Conservation (phyloP, 2,329 filamentous ascomycete genomes). For the Ophiostoma sp. region DNA sequence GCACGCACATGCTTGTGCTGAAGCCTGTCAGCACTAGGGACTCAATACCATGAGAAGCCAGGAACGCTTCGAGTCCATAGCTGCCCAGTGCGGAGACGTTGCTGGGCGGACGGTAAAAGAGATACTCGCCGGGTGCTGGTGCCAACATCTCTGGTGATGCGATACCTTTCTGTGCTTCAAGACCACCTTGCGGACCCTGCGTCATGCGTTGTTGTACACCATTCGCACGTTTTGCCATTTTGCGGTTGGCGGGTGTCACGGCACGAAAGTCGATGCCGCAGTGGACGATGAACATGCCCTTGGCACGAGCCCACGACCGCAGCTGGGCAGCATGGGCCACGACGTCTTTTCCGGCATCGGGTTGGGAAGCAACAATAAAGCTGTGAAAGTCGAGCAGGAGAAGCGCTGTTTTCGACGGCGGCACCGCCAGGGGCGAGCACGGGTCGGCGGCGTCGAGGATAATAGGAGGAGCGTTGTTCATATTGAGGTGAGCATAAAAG, state of each 20-base stretch:
- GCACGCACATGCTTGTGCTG: not conserved
- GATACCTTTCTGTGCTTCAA: not conserved
- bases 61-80: not conserved
- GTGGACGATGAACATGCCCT: not conserved
- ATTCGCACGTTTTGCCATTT: not conserved
- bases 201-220: not conserved
- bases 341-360: not conserved
- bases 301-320: not conserved
- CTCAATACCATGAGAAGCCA: not conserved
- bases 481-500: not conserved
- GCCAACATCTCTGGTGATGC: not conserved
- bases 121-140: not conserved
- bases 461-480: constrained; percentile 6
- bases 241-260: not conserved
- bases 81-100: not conserved
- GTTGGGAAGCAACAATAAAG: not conserved
- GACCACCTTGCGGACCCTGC: not conserved
- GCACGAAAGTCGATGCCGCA: not conserved
- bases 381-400: not conserved
- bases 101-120: not conserved
- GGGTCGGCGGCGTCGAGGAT: not conserved
- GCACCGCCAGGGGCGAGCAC: not conserved
- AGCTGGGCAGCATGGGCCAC: not conserved
- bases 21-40: not conserved
- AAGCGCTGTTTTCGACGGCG: not conserved